phyloP scores from a whole-genome alignment of 192 early-diverging fungal genomes.

The Funneliformis geosporum region DNA sequence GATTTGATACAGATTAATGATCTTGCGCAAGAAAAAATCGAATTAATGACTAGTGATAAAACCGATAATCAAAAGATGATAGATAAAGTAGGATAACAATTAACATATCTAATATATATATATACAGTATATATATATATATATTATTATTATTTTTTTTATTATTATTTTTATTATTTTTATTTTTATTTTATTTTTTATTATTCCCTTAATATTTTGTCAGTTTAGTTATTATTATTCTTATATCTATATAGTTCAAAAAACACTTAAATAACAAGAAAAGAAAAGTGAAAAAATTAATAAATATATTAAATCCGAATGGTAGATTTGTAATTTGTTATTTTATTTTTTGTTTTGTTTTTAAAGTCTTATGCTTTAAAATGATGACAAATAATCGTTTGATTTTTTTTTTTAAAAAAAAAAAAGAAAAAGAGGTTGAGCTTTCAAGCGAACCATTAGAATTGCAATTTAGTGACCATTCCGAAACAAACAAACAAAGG shows the following conservation, averaged over 20 bases:
- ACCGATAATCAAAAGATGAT: not conserved
- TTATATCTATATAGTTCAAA: not conserved
- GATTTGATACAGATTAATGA: not conserved
- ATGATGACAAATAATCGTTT: not conserved
- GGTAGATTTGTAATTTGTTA: not conserved
- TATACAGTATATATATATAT: too few species aligned
- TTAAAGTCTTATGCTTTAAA: not conserved
- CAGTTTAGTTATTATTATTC: too few species aligned
- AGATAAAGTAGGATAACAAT: not conserved
- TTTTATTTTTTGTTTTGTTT: not conserved
- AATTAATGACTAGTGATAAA: not conserved
- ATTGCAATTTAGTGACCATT: not conserved
- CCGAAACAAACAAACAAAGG: too few species aligned
- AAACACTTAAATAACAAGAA: not conserved
- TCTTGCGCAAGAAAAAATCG: not conserved
- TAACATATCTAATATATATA: not conserved
- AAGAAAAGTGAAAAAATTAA: slow-evolving; percentile 13
- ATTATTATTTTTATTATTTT: too few species aligned
- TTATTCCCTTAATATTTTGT: too few species aligned
- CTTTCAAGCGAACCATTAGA: not conserved
- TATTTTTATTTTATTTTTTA: too few species aligned
- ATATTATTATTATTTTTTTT: too few species aligned
- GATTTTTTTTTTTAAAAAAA: not conserved
- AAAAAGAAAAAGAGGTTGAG: not conserved
- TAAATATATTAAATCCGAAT: not conserved